A percentile compares a stretch with the other conserved stretches of the same genome.
phyloP scores from a whole-genome alignment of 2,329 filamentous ascomycete species.

The Xylaria sp. region DNA sequence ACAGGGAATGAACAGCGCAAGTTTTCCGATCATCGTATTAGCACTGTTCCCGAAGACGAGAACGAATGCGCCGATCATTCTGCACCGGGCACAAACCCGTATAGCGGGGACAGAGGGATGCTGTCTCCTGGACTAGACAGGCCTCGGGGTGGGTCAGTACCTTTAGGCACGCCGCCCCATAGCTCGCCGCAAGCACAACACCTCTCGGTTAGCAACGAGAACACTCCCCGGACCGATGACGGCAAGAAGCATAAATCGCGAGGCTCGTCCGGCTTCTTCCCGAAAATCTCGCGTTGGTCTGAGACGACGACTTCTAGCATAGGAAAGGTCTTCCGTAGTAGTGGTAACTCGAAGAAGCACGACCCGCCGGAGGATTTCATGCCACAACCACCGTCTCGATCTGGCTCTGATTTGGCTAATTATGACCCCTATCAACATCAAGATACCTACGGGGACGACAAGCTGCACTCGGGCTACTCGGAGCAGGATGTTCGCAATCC shows the following conservation, averaged over 20 bases:
- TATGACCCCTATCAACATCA: conserved; percentile 65
- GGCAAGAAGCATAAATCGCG: conserved; percentile 87
- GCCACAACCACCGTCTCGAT: conserved; percentile 68
- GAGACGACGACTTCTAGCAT: conserved; percentile 92
- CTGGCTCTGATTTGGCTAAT: conserved; percentile 72
- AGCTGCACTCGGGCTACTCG: conserved; percentile 60
- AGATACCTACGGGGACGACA: conserved; percentile 62
- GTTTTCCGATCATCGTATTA: conserved; percentile 79
- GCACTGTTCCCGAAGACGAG: conserved; percentile 86
- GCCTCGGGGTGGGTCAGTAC: conserved; percentile 55
- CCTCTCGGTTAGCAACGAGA: conserved; percentile 70
- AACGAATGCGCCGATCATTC: conserved; percentile 62
- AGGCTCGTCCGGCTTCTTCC: conserved; percentile 76
- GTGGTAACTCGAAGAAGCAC: conserved; percentile 58
- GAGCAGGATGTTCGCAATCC: conserved; percentile 49
- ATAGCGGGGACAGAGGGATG: conserved; percentile 61
- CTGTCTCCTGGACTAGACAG: conserved; percentile 63
- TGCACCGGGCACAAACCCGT: conserved; percentile 48
- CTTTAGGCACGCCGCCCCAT: conserved; percentile 62
- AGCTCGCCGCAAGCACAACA: conserved; percentile 40
- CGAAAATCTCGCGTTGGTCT: conserved; percentile 96
- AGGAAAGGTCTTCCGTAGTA: conserved; percentile 74
- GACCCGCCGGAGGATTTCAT: conserved; percentile 64
- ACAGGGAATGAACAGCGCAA: conserved; percentile 57
- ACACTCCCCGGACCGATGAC: conserved; percentile 76